phyloP scores from a whole-genome alignment of 2,329 filamentous ascomycete species.

The Fusarium nisikadoi region DNA sequence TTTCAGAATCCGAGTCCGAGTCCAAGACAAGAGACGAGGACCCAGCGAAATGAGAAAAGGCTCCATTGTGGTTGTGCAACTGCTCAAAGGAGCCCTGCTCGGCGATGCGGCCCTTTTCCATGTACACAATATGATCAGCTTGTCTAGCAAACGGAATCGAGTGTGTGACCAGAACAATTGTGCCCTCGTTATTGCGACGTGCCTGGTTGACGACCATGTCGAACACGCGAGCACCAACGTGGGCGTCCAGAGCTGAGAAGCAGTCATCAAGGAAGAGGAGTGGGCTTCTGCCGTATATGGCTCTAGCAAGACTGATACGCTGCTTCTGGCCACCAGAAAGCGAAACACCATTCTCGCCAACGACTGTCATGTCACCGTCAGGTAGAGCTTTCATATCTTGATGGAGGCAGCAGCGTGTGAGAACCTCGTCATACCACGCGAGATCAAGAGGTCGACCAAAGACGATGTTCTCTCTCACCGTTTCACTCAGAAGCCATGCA shows the following conservation, averaged over 20 bases:
- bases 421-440: conserved; percentile 22
- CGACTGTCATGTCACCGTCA: conserved; percentile 26
- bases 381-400: conserved; percentile 13
- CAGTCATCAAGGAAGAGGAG: conserved; percentile 27
- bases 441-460: conserved; percentile 9
- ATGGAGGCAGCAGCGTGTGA: conserved; percentile 13
- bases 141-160: conserved; percentile 23
- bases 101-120: conserved; percentile 4
- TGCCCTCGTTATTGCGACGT: background rate
- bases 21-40: background rate
- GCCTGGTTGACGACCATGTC: conserved; percentile 22
- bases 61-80: background rate
- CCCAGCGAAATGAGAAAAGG: conserved; percentile 2
- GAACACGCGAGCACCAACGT: conserved; percentile 20
- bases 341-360: conserved; percentile 25
- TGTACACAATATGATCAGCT: conserved; percentile 19
- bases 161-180: conserved; percentile 9
- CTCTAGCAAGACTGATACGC: conserved; percentile 24
- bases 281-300: conserved; percentile 13
- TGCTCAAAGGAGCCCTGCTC: conserved; percentile 20
- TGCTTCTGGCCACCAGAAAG: conserved; percentile 27
- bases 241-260: conserved; percentile 21
- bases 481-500: conserved; percentile 23
- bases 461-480: conserved; percentile 18
- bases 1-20: background rate